phyloP scores from a whole-genome alignment of 176 grass and related monocot genomes.

The Ensete glaucum region DNA sequence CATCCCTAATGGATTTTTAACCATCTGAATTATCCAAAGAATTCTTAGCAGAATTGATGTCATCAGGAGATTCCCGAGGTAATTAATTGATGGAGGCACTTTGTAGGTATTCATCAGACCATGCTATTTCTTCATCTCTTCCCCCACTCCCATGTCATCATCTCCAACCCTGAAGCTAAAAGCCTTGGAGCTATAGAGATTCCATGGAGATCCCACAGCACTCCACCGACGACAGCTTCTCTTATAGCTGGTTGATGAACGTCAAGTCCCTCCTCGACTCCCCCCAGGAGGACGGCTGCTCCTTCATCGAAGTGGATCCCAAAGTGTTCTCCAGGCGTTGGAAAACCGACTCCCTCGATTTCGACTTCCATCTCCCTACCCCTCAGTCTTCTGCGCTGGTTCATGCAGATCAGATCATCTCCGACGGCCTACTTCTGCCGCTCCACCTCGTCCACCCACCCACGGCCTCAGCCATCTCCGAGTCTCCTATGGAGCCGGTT shows the following conservation, averaged over 20 bases:
- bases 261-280: not conserved
- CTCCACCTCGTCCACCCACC: not conserved
- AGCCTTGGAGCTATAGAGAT: too few relatives aligned
- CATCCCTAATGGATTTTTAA: too few relatives aligned
- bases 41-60: too few relatives aligned
- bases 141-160: too few relatives aligned
- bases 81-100: too few relatives aligned
- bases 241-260: constrained; percentile 35
- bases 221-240: constrained; percentile 39
- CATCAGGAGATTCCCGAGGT: too few relatives aligned
- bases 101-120: too few relatives aligned
- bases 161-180: too few relatives aligned
- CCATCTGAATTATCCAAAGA: too few relatives aligned
- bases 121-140: too few relatives aligned
- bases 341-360: constrained; percentile 20
- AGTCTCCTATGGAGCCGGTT: not conserved
- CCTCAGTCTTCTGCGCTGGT: constrained; percentile 9
- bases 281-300: not conserved
- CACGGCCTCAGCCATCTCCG: not conserved
- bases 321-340: not conserved
- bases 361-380: constrained; percentile 1
- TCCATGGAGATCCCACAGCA: constrained; percentile 24
- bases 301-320: constrained; percentile 7
- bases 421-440: constrained; percentile 40
- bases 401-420: constrained; percentile 40